phyloP scores from a whole-genome alignment of 164 flowering plant species.

The Buxus sempervirens region DNA sequence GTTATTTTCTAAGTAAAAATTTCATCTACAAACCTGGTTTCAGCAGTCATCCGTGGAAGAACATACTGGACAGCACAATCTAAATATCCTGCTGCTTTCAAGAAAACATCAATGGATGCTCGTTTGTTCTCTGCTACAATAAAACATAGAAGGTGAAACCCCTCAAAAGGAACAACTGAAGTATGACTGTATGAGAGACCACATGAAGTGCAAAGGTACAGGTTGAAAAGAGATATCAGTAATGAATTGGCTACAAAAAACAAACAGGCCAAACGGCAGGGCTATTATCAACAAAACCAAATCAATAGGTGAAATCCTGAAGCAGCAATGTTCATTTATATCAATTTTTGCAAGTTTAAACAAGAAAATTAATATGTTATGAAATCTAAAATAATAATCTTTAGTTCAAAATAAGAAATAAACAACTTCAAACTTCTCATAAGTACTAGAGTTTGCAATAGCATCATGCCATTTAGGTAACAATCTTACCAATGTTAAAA shows the following conservation, averaged over 20 bases:
- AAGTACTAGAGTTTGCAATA: no score
- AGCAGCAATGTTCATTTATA: no score
- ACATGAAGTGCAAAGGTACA: background rate
- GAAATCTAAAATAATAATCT: no score
- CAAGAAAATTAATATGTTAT: no score
- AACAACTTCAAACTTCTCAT: no score
- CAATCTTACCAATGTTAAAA: no score
- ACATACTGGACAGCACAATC: conserved; percentile 85
- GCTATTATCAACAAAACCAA: no score
- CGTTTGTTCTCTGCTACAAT: conserved; percentile 63
- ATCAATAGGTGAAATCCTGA: no score
- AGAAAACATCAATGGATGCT: conserved; percentile 70
- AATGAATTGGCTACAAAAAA: no score
- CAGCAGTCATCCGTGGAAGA: conserved; percentile 72
- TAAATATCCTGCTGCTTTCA: conserved; percentile 92
- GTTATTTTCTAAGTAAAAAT: background rate
- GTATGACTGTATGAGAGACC: background rate
- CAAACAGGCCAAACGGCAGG: background rate
- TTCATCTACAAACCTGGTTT: conserved; percentile 52
- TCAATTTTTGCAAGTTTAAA: no score
- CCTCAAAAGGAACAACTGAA: background rate
- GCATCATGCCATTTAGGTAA: no score
- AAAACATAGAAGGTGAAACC: background rate
- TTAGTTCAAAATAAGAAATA: no score
- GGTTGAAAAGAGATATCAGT: background rate